Evolutionary conservation across 768 basidiomycete genomes (phyloP), one percentile per base, ranked within the genome.

Genomic region (Tylopilus vinaceipallidus): DNA sequence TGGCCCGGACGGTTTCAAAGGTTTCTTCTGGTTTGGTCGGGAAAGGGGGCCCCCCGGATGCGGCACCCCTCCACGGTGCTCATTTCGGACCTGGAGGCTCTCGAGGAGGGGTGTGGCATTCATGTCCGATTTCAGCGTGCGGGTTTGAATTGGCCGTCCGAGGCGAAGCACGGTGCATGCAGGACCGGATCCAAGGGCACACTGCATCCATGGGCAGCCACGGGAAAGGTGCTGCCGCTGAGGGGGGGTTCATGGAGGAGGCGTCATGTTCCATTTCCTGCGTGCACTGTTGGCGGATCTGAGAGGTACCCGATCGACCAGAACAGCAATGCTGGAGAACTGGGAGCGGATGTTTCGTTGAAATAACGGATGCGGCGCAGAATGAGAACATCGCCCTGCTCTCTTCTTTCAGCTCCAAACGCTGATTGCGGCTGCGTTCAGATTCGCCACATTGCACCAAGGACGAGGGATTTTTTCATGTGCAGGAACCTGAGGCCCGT

Each of bases 221-320:
- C n/a, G n/a, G n/a, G n/a, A n/a, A n/a, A n/a, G n/a, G n/a, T n/a
- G n/a, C n/a, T n/a, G n/a, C n/a, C n/a, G 42, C 37, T 37, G 33
- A 11, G 22, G 17, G 17, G 51, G 45, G 43, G 58, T 35, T 26
- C 27, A 27, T 26, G 20, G 39, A 53, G 45, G 35, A 23, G 17
- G 16, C 6, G 13, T 27, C 4, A 11, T 43, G 32, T 52, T 42
- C 49, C 6, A 51, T 46, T 57, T 41, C 30, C 13, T 26, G 33
- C 22, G 29, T 35, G 49, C 16, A n/a, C n/a, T n/a, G n/a, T n/a
- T n/a, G n/a, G 54, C 17, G 55, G 45, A 58, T 57, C 56, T 36
- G 11, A 13, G 27, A 53, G 41, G 32, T 8, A n/a, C 11, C 6
- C 29, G 27, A 24, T 50, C 26, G 39, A 16, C 19, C 23, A 6